Conservation (phyloP, 306 rosid species). For the Astragalus membranaceus region DNA sequence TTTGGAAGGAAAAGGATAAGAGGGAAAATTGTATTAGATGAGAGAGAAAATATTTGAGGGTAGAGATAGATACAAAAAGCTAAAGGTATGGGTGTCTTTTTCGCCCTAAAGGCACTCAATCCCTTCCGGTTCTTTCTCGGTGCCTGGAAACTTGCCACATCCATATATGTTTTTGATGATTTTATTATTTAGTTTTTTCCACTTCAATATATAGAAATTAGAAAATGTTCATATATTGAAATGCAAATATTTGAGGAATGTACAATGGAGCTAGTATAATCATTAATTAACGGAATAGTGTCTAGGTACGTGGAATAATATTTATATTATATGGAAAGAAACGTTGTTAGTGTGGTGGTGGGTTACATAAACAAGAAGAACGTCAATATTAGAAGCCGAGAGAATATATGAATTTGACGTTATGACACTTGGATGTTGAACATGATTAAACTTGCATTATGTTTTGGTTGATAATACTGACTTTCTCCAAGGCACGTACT, state of each 20-base stretch:
- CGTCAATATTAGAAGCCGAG: not conserved
- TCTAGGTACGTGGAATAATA: not conserved
- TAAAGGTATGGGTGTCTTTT: too few species aligned
- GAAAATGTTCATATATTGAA: too few species aligned
- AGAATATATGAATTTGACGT: not conserved
- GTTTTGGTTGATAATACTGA: slow-evolving; percentile 2
- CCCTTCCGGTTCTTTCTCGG: too few species aligned
- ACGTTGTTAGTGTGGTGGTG: slow-evolving; percentile 24
- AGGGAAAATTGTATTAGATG: too few species aligned
- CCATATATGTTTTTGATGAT: too few species aligned
- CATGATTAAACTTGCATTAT: not conserved
- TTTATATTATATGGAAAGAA: not conserved
- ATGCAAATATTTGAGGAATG: not conserved
- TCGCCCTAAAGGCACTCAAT: too few species aligned
- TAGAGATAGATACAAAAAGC: too few species aligned
- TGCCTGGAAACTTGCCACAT: too few species aligned
- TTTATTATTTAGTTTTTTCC: too few species aligned
- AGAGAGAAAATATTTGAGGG: too few species aligned
- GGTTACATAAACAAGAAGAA: slow-evolving; percentile 14
- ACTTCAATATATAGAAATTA: too few species aligned
- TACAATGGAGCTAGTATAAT: not conserved
- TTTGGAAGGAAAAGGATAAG: too few species aligned
- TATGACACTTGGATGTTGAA: not conserved
- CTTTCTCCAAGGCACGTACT: not conserved
- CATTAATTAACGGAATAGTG: not conserved